Base-by-base conservation (phyloP, 2,329 filamentous ascomycete genomes). In the Apiospora malaysiana region DNA sequence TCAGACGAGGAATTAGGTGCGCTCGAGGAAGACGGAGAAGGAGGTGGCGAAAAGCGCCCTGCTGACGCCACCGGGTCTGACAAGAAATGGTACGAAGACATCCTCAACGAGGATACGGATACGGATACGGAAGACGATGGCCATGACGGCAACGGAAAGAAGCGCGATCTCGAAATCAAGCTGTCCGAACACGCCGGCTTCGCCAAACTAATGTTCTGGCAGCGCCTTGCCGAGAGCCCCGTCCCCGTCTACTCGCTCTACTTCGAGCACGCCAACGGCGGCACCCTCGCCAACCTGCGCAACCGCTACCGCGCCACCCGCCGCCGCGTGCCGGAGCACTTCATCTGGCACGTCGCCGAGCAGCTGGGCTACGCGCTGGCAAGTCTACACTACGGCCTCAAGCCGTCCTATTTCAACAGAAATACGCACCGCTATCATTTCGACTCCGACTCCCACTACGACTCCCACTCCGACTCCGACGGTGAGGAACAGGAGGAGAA, bases 321-420 rank as follows among this genome's bases (percentile, higher is more conserved):
- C 51, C 51, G 51, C 51, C 51, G 51, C 27, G 27, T 59, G 1
- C 51, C 51, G 16, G 51, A 59, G 51, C 51, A 59, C 27, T 59
- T 59, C 27, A 37, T 59, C 51, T 59, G 51, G 51, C 51, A 59
- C 27, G 51, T 59, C 27, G 27, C 27, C 25, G 6, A 37, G 51
- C 27, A 37, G 51, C 51, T 59, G 16, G 5, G 51, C 51, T 2
- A 8, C 16, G 51, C 27, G 0, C 27, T 59, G 16, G 51, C 18
- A 2, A 18, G 21, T 1, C 27, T 59, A 18, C 7, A 59, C 16
- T 4, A n/a, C 25, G 16, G 32, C 5, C 16, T 7, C 0, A 4
- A 21, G 14, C 25, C 49, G 12, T n/a, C 2, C 9, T 4, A 32
- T 4, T 5, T 18, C 25, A 14, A 32, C 25, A 18, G 25, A 27